Evolutionary conservation across 2,329 filamentous ascomycete genomes (phyloP).

Genomic region (Pezicula neosporulosa): DNA sequence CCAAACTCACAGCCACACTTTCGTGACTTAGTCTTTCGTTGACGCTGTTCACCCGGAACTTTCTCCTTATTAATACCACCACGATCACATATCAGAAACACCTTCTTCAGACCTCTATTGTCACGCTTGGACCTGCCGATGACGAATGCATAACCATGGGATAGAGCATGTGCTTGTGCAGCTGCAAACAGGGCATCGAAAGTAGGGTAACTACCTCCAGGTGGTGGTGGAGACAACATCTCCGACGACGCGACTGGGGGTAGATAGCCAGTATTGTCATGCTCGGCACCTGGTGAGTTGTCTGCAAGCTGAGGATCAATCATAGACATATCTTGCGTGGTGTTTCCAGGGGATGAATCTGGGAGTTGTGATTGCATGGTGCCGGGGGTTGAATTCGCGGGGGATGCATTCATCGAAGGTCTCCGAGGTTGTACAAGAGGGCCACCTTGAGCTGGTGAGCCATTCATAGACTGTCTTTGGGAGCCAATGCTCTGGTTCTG

Average conservation of each 20-base stretch:
- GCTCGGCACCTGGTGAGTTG: conserved; percentile 22
- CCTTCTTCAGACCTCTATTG: conserved; percentile 64
- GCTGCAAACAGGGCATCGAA: conserved; percentile 63
- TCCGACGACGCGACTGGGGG: conserved; percentile 21
- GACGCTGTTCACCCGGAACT: conserved; percentile 30
- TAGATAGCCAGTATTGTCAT: conserved; percentile 15
- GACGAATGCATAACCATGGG: conserved; percentile 65
- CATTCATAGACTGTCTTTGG: conserved; percentile 8
- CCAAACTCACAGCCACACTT: conserved; percentile 68
- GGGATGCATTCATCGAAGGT: conserved; percentile 22
- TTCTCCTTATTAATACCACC: conserved; percentile 59
- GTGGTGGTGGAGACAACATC: conserved; percentile 44
- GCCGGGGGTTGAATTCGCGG: conserved; percentile 19
- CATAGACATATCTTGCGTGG: conserved; percentile 27
- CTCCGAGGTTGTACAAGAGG: conserved; percentile 1
- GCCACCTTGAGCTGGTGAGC: conserved; percentile 13
- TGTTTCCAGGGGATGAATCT: conserved; percentile 18
- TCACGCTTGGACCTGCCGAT: conserved; percentile 63
- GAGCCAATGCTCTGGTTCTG: conserved; percentile 16
- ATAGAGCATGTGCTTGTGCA: conserved; percentile 62
- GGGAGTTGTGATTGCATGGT: conserved; percentile 12
- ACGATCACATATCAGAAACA: conserved; percentile 63
- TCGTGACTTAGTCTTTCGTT: conserved; percentile 64
- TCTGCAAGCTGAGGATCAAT: conserved; percentile 29
- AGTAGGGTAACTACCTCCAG: conserved; percentile 61